These are phyloP conservation scores for Malus orientalis DNA, from an alignment of 306 rosid genomes.

Conservation along the genomic window DNA sequence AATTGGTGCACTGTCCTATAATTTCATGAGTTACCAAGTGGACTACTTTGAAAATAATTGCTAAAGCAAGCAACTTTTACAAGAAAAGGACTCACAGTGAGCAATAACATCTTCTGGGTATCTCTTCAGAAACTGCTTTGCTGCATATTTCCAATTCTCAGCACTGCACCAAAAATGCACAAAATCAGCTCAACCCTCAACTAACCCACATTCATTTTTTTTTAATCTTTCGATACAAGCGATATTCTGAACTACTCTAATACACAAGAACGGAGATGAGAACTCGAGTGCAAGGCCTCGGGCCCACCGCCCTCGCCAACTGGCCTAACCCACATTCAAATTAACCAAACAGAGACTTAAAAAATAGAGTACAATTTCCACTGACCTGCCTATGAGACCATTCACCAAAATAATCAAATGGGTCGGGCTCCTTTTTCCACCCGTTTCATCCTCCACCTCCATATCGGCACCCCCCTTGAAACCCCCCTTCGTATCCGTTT, in stretches of 20 bases:
- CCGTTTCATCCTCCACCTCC: conserved; percentile 35
- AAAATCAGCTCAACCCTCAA: background rate
- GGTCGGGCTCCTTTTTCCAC: conserved; percentile 34
- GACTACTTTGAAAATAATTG: background rate
- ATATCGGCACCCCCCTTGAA: conserved; percentile 46
- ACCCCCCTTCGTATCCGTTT: conserved; percentile 32
- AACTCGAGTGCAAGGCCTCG: too few relatives aligned
- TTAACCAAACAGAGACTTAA: background rate
- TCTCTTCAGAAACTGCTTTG: conserved; percentile 48
- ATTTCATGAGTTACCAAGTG: background rate
- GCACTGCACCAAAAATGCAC: conserved; percentile 37
- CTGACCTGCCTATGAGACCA: conserved; percentile 77
- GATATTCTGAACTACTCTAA: too few relatives aligned
- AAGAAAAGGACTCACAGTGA: conserved; percentile 54
- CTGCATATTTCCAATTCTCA: conserved; percentile 71
- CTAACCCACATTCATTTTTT: background rate
- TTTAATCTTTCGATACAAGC: background rate
- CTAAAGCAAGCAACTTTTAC: background rate
- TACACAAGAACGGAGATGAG: too few relatives aligned
- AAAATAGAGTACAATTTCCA: background rate
- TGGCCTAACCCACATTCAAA: background rate
- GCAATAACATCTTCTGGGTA: conserved; percentile 59
- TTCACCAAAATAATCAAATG: conserved; percentile 74
- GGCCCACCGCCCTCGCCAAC: background rate
- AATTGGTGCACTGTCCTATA: background rate